A percentile compares a stretch with the other conserved stretches of the same genome.
Conservation (phyloP, 805 yeast species). For the Clavispora vitiphila region DNA sequence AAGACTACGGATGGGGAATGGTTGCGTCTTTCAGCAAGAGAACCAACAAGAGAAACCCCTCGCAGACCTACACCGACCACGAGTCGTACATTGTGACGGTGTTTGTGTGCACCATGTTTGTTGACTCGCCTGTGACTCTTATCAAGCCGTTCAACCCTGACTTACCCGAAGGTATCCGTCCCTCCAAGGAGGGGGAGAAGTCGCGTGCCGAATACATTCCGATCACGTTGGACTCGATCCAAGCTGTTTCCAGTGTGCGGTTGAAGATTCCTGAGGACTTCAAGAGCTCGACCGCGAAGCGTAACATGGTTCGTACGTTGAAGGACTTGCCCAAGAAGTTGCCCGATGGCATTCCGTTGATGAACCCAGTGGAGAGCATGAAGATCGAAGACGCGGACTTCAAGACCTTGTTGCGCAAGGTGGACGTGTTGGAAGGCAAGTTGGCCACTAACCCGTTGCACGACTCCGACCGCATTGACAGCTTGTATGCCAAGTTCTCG, state of each 20-base stretch:
- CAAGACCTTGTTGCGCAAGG: constrained; percentile 62
- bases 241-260: constrained; percentile 72
- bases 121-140: constrained; percentile 78
- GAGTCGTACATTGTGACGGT: constrained; percentile 87
- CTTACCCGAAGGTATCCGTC: constrained; percentile 86
- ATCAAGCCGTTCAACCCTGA: constrained; percentile 72
- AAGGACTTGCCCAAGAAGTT: constrained; percentile 77
- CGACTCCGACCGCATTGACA: constrained; percentile 55
- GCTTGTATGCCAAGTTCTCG: constrained; percentile 60
- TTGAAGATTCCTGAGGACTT: constrained; percentile 75
- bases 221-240: constrained; percentile 73
- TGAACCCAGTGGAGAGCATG: constrained; percentile 92
- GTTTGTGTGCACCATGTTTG: constrained; percentile 69
- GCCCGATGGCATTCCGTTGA: constrained; percentile 84
- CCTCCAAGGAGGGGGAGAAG: constrained; percentile 69
- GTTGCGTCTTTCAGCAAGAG: constrained; percentile 76
- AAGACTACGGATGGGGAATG: constrained; percentile 95
- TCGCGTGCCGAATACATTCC: constrained; percentile 77
- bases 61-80: constrained; percentile 67
- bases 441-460: constrained; percentile 64
- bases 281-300: constrained; percentile 52
- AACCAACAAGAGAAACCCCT: constrained; percentile 51
- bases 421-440: constrained; percentile 77
- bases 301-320: constrained; percentile 63
- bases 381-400: constrained; percentile 83